These are phyloP conservation scores for Ophiocordyceps camponoti-leonardi DNA, from an alignment of 2,329 filamentous ascomycete genomes.

Conservation along the genomic window DNA sequence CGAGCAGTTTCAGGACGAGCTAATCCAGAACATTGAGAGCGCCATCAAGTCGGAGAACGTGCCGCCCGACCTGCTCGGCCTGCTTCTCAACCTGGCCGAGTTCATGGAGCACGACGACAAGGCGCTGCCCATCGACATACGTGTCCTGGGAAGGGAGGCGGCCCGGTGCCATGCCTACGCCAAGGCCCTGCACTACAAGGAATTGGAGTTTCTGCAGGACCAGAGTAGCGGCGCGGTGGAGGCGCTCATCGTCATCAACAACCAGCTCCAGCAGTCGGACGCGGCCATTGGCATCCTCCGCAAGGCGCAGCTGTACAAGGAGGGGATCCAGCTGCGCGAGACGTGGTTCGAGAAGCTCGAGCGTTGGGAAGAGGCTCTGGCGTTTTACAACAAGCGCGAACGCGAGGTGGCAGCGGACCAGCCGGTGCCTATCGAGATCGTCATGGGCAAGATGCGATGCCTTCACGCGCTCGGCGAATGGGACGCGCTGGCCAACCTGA, in stretches of 20 bases:
- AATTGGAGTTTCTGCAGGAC: constrained; percentile 94
- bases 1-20: constrained; percentile 89
- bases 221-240: constrained; percentile 92
- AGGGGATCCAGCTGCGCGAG: constrained; percentile 84
- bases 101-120: constrained; percentile 99
- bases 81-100: constrained; percentile 88
- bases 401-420: constrained; percentile 41
- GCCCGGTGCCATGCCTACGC: constrained; percentile 95
- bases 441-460: constrained; percentile 99
- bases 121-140: constrained; percentile 90
- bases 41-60: constrained; percentile 92
- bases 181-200: constrained; percentile 97
- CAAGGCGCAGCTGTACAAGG: constrained; percentile 88
- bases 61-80: constrained; percentile 84
- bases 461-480: constrained; percentile 93
- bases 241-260: constrained; percentile 97
- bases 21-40: constrained; percentile 88
- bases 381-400: constrained; percentile 81
- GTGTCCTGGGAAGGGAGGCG: constrained; percentile 84
- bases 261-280: constrained; percentile 95
- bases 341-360: constrained; percentile 99
- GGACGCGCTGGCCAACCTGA: constrained; percentile 78
- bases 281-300: constrained; percentile 94
- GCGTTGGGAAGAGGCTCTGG: constrained; percentile 91
- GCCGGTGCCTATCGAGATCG: constrained; percentile 65